These are phyloP conservation scores for Nothomitra cinnamomea DNA, from an alignment of 2,329 filamentous ascomycete genomes.

Conservation along the genomic window DNA sequence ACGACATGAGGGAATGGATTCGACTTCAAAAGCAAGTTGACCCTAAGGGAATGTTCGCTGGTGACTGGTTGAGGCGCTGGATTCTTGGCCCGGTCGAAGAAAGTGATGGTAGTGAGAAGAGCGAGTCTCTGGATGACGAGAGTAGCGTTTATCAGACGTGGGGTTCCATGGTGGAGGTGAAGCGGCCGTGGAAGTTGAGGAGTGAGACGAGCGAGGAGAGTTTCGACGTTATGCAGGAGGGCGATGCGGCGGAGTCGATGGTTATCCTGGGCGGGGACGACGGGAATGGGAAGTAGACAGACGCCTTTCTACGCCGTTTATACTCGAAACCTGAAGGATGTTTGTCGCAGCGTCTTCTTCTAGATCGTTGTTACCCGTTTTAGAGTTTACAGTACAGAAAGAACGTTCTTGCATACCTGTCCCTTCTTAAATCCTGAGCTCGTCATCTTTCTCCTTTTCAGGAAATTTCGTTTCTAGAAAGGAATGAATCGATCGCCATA, in stretches of 20 bases:
- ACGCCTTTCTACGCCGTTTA: no score
- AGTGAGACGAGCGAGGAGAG: slow-evolving; percentile 4
- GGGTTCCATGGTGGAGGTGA: not conserved
- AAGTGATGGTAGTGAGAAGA: not conserved
- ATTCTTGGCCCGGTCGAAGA: slow-evolving; percentile 22
- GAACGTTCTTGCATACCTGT: no score
- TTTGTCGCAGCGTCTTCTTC: no score
- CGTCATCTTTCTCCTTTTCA: no score
- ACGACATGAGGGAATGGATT: slow-evolving; percentile 49
- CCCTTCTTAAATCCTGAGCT: no score
- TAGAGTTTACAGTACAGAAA: no score
- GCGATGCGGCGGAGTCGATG: not conserved
- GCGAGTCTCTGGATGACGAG: not conserved
- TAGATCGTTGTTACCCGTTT: no score
- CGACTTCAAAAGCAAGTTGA: slow-evolving; percentile 53
- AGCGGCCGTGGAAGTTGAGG: not conserved
- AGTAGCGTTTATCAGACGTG: not conserved
- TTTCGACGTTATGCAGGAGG: not conserved
- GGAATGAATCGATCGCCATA: no score
- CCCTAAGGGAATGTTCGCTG: slow-evolving; percentile 72
- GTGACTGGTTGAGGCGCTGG: slow-evolving; percentile 70
- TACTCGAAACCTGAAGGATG: no score
- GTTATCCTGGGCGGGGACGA: not conserved
- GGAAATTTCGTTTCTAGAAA: no score
- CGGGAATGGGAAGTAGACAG: not conserved